Evolutionary conservation across 2,329 filamentous ascomycete genomes (phyloP), one percentile per base, ranked within the genome.

Genomic region (Didymella segeticola): DNA sequence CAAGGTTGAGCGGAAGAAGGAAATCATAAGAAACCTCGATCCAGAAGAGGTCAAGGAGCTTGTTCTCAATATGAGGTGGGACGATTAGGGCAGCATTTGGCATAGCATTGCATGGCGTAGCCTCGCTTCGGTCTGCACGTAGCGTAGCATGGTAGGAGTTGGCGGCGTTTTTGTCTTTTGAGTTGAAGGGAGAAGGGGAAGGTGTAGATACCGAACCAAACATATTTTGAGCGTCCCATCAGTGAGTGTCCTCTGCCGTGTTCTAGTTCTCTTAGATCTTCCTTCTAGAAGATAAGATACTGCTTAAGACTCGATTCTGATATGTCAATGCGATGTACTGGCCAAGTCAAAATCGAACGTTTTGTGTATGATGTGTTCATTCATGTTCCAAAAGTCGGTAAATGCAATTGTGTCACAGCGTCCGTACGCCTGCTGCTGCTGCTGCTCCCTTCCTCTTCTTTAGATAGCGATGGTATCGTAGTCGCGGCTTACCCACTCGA

Each of bases 1-100:
- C 19, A 4, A 17, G 5, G 31, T 49, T 1, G 10, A 30, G 26
- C 45, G 43, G 22, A 41, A 41, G 25, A 10, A 4, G 15, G 26
- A 43, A 12, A 11, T 46, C 7, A 37, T 53, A 19, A 49, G 47
- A 8, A 39, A 59, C 9, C 12, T 64, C 17, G 53, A 64, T 36
- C 57, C 62, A 5, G 56, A 51, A 22, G 68, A 72, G 49, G 58
- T 71, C 5, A 58, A 56, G 53, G 57, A 61, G 14, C 41, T 69
- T 47, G 60, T 71, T 0, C 38, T 72, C 47, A 65, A 66, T 49
- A 70, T 72, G 61, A 36, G 63, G 41, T 70, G 64, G 63, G 69
- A 71, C 58, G 66, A 69, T 59, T 69, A 60, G 42, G 55, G 30
- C 15, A 14, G 30, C 3, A 15, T 6, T 30, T 14, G 12, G 38